Conservation (phyloP, 805 yeast species). For the Candida patagonica region DNA sequence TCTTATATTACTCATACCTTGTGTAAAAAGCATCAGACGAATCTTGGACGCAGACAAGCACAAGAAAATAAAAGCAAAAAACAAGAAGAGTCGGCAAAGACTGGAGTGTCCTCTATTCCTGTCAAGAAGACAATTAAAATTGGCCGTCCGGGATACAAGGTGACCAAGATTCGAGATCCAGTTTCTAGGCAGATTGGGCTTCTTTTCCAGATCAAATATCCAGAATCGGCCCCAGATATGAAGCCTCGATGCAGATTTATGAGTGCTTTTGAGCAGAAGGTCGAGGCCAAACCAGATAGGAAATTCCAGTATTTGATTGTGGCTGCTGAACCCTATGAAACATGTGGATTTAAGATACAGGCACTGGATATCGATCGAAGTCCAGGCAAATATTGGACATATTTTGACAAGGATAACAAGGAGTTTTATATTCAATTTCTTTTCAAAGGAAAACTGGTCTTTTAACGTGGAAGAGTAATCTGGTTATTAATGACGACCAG, state of each 20-base stretch:
- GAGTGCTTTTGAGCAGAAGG: conserved; percentile 62
- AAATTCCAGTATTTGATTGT: conserved; percentile 63
- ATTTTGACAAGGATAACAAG: conserved; percentile 62
- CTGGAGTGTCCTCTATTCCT: conserved; percentile 28
- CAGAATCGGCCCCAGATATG: conserved; percentile 35
- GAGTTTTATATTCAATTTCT: conserved; percentile 66
- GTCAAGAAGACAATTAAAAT: conserved; percentile 49
- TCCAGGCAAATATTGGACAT: conserved; percentile 45
- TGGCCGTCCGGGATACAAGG: conserved; percentile 65
- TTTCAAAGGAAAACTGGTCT: conserved; percentile 26
- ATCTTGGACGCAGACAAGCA: conserved; percentile 54
- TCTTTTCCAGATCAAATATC: conserved; percentile 49
- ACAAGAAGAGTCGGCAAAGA: conserved; percentile 12
- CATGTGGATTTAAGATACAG: conserved; percentile 67
- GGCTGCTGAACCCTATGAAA: conserved; percentile 88
- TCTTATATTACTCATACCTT: conserved; percentile 77
- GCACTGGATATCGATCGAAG: conserved; percentile 39
- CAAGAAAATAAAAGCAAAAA: conserved; percentile 28
- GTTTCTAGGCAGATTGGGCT: conserved; percentile 53
- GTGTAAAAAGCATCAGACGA: conserved; percentile 74
- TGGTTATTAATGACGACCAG: too few relatives aligned
- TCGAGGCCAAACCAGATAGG: conserved; percentile 35
- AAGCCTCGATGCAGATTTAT: conserved; percentile 65
- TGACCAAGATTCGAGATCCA: conserved; percentile 61
- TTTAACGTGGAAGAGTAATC: background rate